Conservation (phyloP, 2,329 filamentous ascomycete species). For the Periconia sp. region DNA sequence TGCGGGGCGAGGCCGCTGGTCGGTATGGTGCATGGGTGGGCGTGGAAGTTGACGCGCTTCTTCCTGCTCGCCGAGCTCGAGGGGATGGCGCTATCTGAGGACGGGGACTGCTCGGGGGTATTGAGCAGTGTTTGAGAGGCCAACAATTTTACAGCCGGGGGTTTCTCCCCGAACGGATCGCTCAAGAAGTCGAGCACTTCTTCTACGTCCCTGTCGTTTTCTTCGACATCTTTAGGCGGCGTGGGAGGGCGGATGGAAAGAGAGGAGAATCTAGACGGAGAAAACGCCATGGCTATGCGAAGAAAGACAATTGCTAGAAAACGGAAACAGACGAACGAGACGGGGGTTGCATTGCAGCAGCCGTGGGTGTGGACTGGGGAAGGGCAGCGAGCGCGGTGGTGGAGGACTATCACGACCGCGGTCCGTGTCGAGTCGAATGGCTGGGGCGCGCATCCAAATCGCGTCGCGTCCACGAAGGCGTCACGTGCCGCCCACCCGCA, state of each 20-base stretch:
- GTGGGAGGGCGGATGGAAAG: slow-evolving; percentile 62
- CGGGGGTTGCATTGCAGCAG: slow-evolving; percentile 32
- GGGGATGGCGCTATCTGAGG: slow-evolving; percentile 46
- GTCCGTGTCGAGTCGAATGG: slow-evolving; percentile 2
- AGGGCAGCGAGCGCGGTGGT: slow-evolving; percentile 13
- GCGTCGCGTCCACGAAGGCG: slow-evolving; percentile 1
- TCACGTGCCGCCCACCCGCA: neutral
- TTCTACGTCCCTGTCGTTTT: slow-evolving; percentile 43
- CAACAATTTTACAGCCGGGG: slow-evolving; percentile 26
- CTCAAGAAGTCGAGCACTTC: slow-evolving; percentile 52
- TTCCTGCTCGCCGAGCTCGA: slow-evolving; percentile 42
- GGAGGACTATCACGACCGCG: slow-evolving; percentile 3
- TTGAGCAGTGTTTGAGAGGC: slow-evolving; percentile 31
- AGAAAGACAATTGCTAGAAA: slow-evolving; percentile 26
- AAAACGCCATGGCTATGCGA: slow-evolving; percentile 49
- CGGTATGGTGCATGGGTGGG: slow-evolving; percentile 64
- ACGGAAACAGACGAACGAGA: slow-evolving; percentile 23
- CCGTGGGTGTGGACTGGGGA: slow-evolving; percentile 12
- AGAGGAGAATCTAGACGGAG: slow-evolving; percentile 49
- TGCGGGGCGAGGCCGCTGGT: slow-evolving; percentile 47
- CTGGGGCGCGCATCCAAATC: slow-evolving; percentile 4
- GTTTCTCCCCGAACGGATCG: slow-evolving; percentile 47
- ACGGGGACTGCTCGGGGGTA: slow-evolving; percentile 52
- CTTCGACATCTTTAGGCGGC: slow-evolving; percentile 57
- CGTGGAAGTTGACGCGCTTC: slow-evolving; percentile 65